Evolutionary conservation across 495 filamentous ascomycete genomes (phyloP).

Genomic region (Aspergillus conjunctus): DNA sequence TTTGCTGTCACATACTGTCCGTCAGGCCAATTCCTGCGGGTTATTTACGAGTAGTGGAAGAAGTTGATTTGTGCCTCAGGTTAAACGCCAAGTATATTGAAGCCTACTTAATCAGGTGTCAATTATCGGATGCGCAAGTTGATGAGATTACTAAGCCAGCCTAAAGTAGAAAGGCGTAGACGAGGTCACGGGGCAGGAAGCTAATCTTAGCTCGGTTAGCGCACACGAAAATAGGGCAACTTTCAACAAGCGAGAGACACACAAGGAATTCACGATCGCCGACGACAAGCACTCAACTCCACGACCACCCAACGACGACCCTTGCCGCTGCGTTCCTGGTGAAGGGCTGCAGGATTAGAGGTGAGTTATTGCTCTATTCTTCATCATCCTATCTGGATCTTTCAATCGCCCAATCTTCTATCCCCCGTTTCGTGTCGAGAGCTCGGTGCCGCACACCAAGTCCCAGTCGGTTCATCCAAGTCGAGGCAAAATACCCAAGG

Average conservation of each 20-base stretch:
- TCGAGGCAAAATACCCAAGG: constrained; percentile 5
- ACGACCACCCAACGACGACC: constrained; percentile 48
- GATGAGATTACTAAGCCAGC: neutral
- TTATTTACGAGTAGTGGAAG: no score
- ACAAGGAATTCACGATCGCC: constrained; percentile 50
- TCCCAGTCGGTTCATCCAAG: neutral
- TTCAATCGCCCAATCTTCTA: constrained; percentile 10
- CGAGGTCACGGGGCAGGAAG: constrained; percentile 18
- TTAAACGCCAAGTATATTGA: no score
- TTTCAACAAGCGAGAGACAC: constrained; percentile 50
- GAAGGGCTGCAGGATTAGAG: constrained; percentile 53
- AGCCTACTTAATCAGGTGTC: neutral
- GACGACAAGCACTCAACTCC: constrained; percentile 44
- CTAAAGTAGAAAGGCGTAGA: constrained; percentile 19
- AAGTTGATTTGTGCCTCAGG: no score
- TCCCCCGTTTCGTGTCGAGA: constrained; percentile 11
- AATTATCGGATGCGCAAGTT: neutral
- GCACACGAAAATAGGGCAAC: constrained; percentile 42
- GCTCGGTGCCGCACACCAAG: constrained; percentile 17
- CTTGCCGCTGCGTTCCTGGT: constrained; percentile 50
- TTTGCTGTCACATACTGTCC: no score
- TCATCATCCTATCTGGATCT: constrained; percentile 22
- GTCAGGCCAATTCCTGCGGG: no score
- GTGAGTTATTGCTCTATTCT: constrained; percentile 39
- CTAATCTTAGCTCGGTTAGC: constrained; percentile 25